Conservation (phyloP, 148 eudicot species). For the Rhododendron vialii region DNA sequence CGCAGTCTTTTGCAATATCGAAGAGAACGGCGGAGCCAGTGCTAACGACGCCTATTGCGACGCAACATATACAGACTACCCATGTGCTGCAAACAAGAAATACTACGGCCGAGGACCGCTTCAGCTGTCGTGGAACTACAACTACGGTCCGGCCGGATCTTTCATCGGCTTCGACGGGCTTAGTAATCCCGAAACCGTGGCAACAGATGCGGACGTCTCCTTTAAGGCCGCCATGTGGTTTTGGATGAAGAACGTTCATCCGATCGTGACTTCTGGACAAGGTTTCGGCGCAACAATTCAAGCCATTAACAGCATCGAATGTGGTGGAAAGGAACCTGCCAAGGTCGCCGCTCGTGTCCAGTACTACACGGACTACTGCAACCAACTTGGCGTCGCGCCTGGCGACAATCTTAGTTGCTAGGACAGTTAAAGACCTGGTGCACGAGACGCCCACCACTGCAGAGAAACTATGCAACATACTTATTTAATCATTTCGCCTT, state of each 20-base stretch:
- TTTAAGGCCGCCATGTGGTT: constrained; percentile 11
- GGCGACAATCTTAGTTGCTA: constrained; percentile 27
- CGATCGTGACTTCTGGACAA: neutral
- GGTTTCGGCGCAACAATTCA: constrained; percentile 18
- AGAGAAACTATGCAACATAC: neutral
- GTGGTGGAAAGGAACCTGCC: constrained; percentile 10
- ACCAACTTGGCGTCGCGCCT: constrained; percentile 20
- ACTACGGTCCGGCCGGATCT: constrained; percentile 37
- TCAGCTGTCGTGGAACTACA: constrained; percentile 46
- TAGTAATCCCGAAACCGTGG: constrained; percentile 31
- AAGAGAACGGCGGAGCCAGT: constrained; percentile 43
- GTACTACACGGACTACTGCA: constrained; percentile 20
- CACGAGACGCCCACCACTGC: neutral
- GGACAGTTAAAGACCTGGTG: neutral
- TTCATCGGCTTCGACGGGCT: constrained; percentile 25
- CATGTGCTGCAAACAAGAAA: constrained; percentile 17
- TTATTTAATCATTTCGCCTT: neutral
- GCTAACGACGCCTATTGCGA: constrained; percentile 36
- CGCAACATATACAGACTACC: constrained; percentile 23
- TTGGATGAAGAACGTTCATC: constrained; percentile 24
- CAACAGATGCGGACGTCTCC: constrained; percentile 15
- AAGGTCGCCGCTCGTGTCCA: constrained; percentile 13
- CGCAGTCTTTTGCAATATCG: constrained; percentile 50
- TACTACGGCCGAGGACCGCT: constrained; percentile 46
- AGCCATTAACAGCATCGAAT: constrained; percentile 23